Conservation (phyloP, 352 stramenopile species). For the Saprolegnia diclina region DNA sequence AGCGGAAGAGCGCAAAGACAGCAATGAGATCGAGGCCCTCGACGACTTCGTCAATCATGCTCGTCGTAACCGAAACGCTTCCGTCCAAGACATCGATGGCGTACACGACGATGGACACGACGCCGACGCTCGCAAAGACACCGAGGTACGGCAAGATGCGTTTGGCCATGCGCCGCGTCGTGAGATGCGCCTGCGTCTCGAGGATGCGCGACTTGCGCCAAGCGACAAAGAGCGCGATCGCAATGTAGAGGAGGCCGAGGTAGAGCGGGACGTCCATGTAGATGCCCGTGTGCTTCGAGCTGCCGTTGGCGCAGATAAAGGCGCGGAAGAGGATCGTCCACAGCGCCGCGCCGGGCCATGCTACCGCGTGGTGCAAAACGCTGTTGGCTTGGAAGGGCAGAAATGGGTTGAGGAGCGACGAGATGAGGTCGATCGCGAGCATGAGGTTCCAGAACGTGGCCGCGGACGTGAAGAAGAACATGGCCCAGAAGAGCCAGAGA, state of each 20-base stretch:
- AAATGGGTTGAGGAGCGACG: conserved; percentile 83
- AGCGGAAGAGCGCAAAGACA: conserved; percentile 68
- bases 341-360: conserved; percentile 61
- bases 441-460: conserved; percentile 82
- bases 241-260: conserved; percentile 63
- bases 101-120: conserved; percentile 49
- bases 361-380: conserved; percentile 74
- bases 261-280: conserved; percentile 61
- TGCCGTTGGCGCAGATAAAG: conserved; percentile 37
- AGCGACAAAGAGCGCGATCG: conserved; percentile 44
- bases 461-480: conserved; percentile 77
- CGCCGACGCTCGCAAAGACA: conserved; percentile 52
- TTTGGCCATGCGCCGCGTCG: conserved; percentile 76
- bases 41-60: conserved; percentile 64
- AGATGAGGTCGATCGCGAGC: conserved; percentile 79
- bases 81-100: conserved; percentile 36
- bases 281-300: conserved; percentile 38
- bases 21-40: conserved; percentile 61
- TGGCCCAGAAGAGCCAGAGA: conserved; percentile 73
- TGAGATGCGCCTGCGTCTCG: conserved; percentile 67
- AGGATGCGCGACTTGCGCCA: conserved; percentile 66
- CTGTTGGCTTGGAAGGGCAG: conserved; percentile 82
- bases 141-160: conserved; percentile 72
- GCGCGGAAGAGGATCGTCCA: conserved; percentile 71
- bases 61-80: conserved; percentile 40